Base-by-base conservation (phyloP, 805 yeast species). In the Candida lessepsii region DNA sequence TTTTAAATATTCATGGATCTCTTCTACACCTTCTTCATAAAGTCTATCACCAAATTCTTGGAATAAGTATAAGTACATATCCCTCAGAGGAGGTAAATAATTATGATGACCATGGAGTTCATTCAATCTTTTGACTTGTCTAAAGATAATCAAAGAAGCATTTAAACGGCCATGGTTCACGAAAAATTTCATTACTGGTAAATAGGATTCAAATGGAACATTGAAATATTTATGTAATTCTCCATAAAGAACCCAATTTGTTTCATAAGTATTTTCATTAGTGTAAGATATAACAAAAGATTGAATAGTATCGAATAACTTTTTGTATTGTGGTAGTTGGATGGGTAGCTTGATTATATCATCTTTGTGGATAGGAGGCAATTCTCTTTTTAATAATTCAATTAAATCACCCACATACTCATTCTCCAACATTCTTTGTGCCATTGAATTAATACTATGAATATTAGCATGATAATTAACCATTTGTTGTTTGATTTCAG, bases 1-100 rank as follows among this genome's bases (percentile, higher is more conserved):
- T 41, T 83, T 80, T 54, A 82, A 61, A 34, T 74, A 71, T 40
- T 78, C 73, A 49, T 84, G 87, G 3, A 86, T 58, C 42, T 80
- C 83, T 35, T 67, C 67, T 13, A 84, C 78, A 0, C 91, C 93
- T 6, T 80, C 81, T 42, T 74, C 79, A 48, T 80, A 85, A 24
- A 71, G 60, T 38, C 65, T 63, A 35, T 70, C 68, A 1, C 88
- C 85, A 60, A 83, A 83, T 35, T 74, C 74, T 37, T 73, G 66
- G 54, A 86, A 80, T 17, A 85, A 57, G 47, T 75, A 75, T 40
- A 71, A 57, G 50, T 84, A 86, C 57, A 83, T 75, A 16, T 78
- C 81, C 36, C 60, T 55, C 59, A 53, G 59, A 5, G 70, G 66
- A 9, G 70, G 65, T 16, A 47, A 35, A 39, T 49, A 45, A 30